Percentiles rank a stretch among this genome's conserved stretches.
These are phyloP conservation scores for Pythium vanterpoolii DNA, from an alignment of 352 stramenopile species.

Conservation along the genomic window DNA sequence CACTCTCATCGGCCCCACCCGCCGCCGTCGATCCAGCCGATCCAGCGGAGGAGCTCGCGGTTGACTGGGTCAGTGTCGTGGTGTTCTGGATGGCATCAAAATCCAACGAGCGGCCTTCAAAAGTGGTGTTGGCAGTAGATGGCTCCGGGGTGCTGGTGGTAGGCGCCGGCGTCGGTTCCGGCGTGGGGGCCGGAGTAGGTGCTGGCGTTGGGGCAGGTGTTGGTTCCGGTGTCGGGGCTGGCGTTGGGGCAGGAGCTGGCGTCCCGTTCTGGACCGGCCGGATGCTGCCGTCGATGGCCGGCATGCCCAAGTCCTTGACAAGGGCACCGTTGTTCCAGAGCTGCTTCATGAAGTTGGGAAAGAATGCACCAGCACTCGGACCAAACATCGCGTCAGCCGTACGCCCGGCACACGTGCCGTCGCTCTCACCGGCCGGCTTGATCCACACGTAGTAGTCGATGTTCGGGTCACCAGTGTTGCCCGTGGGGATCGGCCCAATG, in stretches of 20 bases:
- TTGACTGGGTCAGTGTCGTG: background rate
- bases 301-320: slow-evolving; percentile 22
- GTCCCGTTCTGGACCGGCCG: background rate
- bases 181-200: slow-evolving; percentile 16
- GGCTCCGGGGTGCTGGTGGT: slow-evolving; percentile 1
- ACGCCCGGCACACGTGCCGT: slow-evolving; percentile 42
- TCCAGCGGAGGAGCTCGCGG: too few species aligned
- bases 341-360: slow-evolving; percentile 40
- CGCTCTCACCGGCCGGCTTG: slow-evolving; percentile 63
- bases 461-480: slow-evolving; percentile 39
- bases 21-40: background rate
- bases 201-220: slow-evolving; percentile 15
- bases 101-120: slow-evolving; percentile 9
- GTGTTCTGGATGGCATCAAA: background rate
- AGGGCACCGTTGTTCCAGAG: slow-evolving; percentile 58
- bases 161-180: background rate
- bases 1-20: slow-evolving; percentile 6
- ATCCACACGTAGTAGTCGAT: slow-evolving; percentile 78
- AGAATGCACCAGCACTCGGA: slow-evolving; percentile 44
- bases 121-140: background rate
- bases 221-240: slow-evolving; percentile 11
- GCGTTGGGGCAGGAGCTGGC: background rate
- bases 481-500: slow-evolving; percentile 53
- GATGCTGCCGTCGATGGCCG: slow-evolving; percentile 11
- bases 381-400: slow-evolving; percentile 30